Evolutionary conservation across 2,329 filamentous ascomycete species (phyloP), one percentile per base, ranked within the genome.

Genomic region (Aspergillus piperis): DNA sequence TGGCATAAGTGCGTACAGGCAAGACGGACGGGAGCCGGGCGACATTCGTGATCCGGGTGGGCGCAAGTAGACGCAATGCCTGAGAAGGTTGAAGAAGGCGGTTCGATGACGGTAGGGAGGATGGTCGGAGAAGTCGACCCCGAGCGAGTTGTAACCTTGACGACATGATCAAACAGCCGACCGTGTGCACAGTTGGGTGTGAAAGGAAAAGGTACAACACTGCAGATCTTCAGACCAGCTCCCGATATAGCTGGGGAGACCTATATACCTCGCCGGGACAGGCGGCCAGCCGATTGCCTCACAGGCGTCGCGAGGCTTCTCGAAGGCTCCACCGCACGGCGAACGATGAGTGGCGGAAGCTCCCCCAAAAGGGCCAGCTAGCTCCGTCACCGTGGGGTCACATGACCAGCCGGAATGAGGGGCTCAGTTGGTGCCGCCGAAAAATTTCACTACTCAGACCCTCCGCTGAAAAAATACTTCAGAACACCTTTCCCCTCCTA

Each of bases 1-100:
- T 83, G 70, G 90, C 89, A 81, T 87, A 81, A 60, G 72, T 69
- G 54, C 76, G 72, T 47, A 76, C 60, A 19, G 63, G 57, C 13
- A 51, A 44, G 25, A 65, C 32, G 0, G 71, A 50, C 27, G 61
- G 61, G 36, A 53, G 50, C 51, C 47, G 17, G 10, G 41, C 30
- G 17, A 57, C 44, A 58, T 54, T 62, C 36, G 32, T 59, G n/a
- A 69, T 36, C 38, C 64, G 63, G 19, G 63, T 38, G 54, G 65
- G 66, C 11, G 65, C 54, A 13, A 68, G 59, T 36, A 64, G 57
- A 47, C 65, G 65, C 47, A 66, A 58, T 57, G 66, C 66, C 41
- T 64, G 62, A 25, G 63, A 61, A 38, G 68, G 56, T 38, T 61
- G 62, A 10, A 71, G 52, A 48, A 64, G 36, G 58, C 67, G 68